A percentile compares a stretch with the other conserved stretches of the same genome.
phyloP scores from a whole-genome alignment of 257 asterid genomes.

The Agastache rugosa region DNA sequence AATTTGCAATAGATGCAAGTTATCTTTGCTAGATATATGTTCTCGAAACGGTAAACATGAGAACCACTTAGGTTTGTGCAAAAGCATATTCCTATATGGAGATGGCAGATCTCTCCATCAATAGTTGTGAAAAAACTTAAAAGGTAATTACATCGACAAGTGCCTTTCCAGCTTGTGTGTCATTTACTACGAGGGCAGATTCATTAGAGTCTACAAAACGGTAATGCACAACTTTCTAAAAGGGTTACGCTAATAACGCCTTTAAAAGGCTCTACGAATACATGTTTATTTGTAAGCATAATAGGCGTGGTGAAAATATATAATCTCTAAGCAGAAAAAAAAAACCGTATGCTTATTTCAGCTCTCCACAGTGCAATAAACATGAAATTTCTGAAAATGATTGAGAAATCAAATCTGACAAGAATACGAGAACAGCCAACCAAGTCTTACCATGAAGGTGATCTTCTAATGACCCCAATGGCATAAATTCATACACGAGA shows the following conservation, averaged over 20 bases:
- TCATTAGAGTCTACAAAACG: neutral
- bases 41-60: neutral
- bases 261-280: neutral
- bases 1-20: neutral
- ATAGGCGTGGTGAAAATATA: neutral
- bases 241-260: neutral
- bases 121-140: neutral
- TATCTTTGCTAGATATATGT: neutral
- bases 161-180: constrained; percentile 10
- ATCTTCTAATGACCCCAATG: constrained; percentile 96
- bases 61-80: neutral
- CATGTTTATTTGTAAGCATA: neutral
- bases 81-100: neutral
- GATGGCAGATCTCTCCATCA: neutral
- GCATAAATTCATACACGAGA: constrained; percentile 96
- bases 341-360: neutral
- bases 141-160: neutral
- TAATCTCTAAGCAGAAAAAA: neutral
- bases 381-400: neutral
- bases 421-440: constrained; percentile 12
- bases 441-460: constrained; percentile 85
- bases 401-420: constrained; percentile 13
- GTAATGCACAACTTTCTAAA: neutral
- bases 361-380: neutral
- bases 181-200: neutral